Conservation (phyloP, 306 rosid genomes). For the Castanospermum australe region DNA sequence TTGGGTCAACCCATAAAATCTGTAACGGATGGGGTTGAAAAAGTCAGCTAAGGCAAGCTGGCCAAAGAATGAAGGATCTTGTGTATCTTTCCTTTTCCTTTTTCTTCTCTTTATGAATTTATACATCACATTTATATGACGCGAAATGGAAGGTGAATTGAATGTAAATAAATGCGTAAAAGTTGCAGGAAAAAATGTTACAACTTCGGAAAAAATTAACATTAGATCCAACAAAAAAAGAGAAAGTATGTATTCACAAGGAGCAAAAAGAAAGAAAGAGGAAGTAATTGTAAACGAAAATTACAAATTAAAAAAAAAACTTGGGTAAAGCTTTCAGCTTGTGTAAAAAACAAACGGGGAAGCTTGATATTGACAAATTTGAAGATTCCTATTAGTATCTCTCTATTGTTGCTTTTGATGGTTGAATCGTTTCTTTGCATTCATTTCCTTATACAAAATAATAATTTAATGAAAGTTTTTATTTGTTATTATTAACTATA, state of each 20-base stretch:
- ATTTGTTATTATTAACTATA: not conserved
- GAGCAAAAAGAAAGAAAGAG: not conserved
- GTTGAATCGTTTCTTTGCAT: not conserved
- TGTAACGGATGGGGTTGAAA: not conserved
- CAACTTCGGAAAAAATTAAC: too few relatives aligned
- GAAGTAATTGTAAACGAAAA: not conserved
- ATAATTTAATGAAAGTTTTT: not conserved
- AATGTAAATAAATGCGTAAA: not conserved
- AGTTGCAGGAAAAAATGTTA: not conserved
- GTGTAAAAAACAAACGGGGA: constrained; percentile 32
- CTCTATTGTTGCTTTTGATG: constrained; percentile 1
- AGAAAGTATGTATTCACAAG: too few relatives aligned
- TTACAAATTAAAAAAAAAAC: not conserved
- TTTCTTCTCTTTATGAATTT: not conserved
- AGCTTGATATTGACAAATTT: constrained; percentile 34
- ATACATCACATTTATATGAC: constrained; percentile 2
- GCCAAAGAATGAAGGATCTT: not conserved
- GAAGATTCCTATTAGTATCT: constrained; percentile 41
- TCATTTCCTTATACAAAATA: not conserved
- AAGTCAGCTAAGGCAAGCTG: not conserved
- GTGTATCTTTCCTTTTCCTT: not conserved
- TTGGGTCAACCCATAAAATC: not conserved
- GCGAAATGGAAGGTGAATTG: not conserved
- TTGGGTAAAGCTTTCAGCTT: not conserved
- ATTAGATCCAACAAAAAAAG: not conserved